Evolutionary conservation across 2,329 filamentous ascomycete species (phyloP).

Genomic region (Thielaviopsis punctulata): DNA sequence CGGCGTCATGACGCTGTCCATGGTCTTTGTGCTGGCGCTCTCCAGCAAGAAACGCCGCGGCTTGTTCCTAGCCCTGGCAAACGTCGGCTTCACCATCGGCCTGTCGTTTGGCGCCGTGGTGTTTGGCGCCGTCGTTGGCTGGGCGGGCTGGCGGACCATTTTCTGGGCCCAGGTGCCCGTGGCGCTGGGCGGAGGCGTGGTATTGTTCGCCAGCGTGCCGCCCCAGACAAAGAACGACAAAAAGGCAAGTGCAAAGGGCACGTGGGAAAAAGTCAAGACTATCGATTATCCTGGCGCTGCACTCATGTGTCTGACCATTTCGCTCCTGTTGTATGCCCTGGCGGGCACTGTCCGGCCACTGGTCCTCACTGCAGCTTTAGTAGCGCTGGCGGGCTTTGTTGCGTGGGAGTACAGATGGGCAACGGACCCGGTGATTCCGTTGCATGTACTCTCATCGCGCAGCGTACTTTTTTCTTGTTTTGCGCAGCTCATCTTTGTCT

Average conservation of each 20-base stretch:
- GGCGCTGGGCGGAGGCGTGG: conserved; percentile 40
- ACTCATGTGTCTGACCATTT: conserved; percentile 40
- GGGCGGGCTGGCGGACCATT: conserved; percentile 38
- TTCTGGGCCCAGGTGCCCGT: conserved; percentile 58
- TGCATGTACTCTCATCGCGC: conserved; percentile 50
- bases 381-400: conserved; percentile 34
- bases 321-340: conserved; percentile 56
- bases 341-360: conserved; percentile 42
- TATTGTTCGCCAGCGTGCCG: conserved; percentile 51
- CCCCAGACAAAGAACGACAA: background rate
- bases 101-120: conserved; percentile 55
- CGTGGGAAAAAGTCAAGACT: conserved; percentile 34
- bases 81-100: conserved; percentile 54
- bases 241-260: background rate
- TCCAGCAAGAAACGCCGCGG: conserved; percentile 50
- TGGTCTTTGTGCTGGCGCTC: conserved; percentile 63
- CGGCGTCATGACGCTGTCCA: conserved; percentile 53
- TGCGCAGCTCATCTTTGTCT: conserved; percentile 62
- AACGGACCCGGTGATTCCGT: conserved; percentile 56
- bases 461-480: conserved; percentile 58
- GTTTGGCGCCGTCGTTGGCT: conserved; percentile 45
- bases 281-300: conserved; percentile 59
- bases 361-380: conserved; percentile 42
- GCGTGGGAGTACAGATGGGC: conserved; percentile 47
- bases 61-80: conserved; percentile 56